Evolutionary conservation across 169 alveolate genomes (phyloP).

Genomic region (Plasmodium billcollinsi): DNA sequence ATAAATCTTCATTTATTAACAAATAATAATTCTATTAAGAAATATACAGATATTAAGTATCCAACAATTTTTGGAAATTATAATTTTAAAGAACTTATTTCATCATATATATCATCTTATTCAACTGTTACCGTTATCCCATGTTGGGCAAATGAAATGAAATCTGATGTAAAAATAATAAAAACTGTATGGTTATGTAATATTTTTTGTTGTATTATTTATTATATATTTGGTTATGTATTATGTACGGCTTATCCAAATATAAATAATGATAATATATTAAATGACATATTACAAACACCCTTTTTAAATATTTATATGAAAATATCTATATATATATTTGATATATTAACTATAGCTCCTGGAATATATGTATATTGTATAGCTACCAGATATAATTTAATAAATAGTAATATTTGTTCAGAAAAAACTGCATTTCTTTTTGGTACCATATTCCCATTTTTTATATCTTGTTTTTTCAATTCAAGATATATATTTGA

Average conservation of each 20-base stretch:
- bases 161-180: slow-evolving; percentile 81
- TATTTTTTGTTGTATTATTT: slow-evolving; percentile 79
- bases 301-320: slow-evolving; percentile 62
- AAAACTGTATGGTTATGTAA: slow-evolving; percentile 82
- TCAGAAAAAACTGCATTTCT: slow-evolving; percentile 77
- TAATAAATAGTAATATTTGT: slow-evolving; percentile 83
- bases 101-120: slow-evolving; percentile 83
- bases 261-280: slow-evolving; percentile 58
- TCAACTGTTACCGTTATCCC: slow-evolving; percentile 82
- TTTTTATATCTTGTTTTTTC: slow-evolving; percentile 80
- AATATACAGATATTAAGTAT: slow-evolving; percentile 25
- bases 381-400: slow-evolving; percentile 83
- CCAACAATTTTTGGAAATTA: slow-evolving; percentile 79
- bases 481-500: slow-evolving; percentile 66
- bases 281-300: slow-evolving; percentile 74
- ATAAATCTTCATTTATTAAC: not conserved
- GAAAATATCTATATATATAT: slow-evolving; percentile 78
- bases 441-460: slow-evolving; percentile 83
- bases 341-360: slow-evolving; percentile 80
- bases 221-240: slow-evolving; percentile 80
- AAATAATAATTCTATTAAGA: slow-evolving; percentile 1
- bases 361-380: slow-evolving; percentile 85
- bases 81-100: slow-evolving; percentile 70
- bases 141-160: slow-evolving; percentile 89
- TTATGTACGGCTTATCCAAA: slow-evolving; percentile 76